These are phyloP conservation scores for Termitomyces titanicus DNA, from an alignment of 768 basidiomycete genomes.

Conservation along the genomic window DNA sequence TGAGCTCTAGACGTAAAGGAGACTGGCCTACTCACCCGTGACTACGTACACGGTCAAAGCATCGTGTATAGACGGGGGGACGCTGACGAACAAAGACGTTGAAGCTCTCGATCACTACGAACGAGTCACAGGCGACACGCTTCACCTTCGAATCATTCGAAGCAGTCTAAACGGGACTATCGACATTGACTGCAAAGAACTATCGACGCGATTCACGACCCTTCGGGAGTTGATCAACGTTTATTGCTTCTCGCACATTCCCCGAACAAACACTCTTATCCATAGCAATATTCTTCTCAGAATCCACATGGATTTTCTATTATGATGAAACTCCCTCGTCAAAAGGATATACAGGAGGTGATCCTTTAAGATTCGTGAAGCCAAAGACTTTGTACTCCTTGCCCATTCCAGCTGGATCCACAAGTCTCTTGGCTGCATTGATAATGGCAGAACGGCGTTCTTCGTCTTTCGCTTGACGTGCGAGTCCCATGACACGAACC, in stretches of 20 bases:
- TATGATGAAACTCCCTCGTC: constrained; percentile 14
- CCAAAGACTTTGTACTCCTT: constrained; percentile 82
- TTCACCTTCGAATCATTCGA: constrained; percentile 1
- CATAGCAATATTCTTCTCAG: neutral
- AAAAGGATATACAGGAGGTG: constrained; percentile 32
- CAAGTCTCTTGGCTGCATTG: constrained; percentile 63
- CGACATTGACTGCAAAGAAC: neutral
- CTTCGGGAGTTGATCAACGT: constrained; percentile 1
- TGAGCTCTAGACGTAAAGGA: neutral
- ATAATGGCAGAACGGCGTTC: constrained; percentile 52
- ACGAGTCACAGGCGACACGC: constrained; percentile 3
- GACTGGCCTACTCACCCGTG: neutral
- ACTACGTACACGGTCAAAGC: neutral
- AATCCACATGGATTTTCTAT: neutral
- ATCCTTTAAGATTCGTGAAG: constrained; percentile 26
- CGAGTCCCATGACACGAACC: constrained; percentile 60
- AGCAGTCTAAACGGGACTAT: constrained; percentile 4
- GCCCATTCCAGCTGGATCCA: constrained; percentile 85
- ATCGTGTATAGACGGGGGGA: no score
- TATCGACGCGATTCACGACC: neutral
- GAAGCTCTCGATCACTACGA: constrained; percentile 32
- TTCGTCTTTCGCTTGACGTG: constrained; percentile 42
- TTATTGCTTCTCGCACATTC: neutral
- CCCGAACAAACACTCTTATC: neutral
- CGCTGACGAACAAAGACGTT: constrained; percentile 10